phyloP scores from a whole-genome alignment of 306 rosid genomes.

The Potentilla sterilis region DNA sequence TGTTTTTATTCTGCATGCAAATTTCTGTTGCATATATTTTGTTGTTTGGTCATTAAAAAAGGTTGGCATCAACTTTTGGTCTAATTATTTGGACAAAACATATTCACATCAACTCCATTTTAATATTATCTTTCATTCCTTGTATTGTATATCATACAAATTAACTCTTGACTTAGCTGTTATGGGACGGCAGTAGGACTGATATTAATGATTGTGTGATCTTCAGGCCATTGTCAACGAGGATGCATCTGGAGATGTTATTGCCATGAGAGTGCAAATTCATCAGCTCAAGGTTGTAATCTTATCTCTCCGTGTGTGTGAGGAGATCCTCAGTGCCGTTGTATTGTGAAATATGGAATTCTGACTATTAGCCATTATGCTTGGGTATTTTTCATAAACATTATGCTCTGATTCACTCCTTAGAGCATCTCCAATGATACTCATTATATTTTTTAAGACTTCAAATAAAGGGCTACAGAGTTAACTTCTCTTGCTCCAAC shows the following conservation, averaged over 20 bases:
- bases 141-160: neutral
- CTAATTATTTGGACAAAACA: neutral
- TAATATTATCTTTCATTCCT: neutral
- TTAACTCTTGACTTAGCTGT: neutral
- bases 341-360: neutral
- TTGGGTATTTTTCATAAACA: neutral
- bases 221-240: conserved; percentile 91
- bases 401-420: neutral
- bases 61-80: neutral
- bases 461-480: neutral
- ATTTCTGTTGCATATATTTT: neutral
- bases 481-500: neutral
- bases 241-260: conserved; percentile 94
- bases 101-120: neutral
- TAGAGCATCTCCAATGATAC: neutral
- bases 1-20: neutral
- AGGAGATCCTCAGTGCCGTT: neutral
- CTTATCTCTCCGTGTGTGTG: conserved; percentile 6
- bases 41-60: neutral
- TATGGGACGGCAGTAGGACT: neutral
- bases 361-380: neutral
- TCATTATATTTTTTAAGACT: neutral
- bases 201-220: neutral
- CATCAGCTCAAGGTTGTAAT: conserved; percentile 86
- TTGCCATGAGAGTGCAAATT: conserved; percentile 92